Evolutionary conservation across 177 flowering plant species (phyloP), one percentile per base, ranked within the genome.

Genomic region (Vitis hybrid): DNA sequence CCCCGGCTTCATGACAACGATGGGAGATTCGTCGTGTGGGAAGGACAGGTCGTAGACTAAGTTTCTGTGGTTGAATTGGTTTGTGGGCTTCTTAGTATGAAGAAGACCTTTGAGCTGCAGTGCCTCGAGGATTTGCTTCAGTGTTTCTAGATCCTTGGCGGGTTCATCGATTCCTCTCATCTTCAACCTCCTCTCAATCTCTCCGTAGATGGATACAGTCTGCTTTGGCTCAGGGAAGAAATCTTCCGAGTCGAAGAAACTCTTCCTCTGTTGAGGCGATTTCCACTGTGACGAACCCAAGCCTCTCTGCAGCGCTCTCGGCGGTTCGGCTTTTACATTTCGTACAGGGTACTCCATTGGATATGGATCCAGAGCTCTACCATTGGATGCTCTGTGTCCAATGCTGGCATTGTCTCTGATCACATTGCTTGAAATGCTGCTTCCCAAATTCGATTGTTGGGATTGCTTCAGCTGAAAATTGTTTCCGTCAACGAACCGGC

Each of bases 111-210:
- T 93, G 67, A 94, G 89, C 56, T 90, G 99, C 77, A 93, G 67
- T 61, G 94, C 97, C 50, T 91, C 97, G 27, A 94, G 90, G 70
- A 92, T 90, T 72, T 92, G 95, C 81, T 87, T 94, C 71, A 91
- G 74, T 0, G 99, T 86, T 35, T 91, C 97, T 19, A 91, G 82
- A 90, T 93, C 97, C 52, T 78, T 86, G 0, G 84, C 81, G 2
- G 89, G 87, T 60, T 90, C 97, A 12, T 92, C 92, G 67, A 89
- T 88, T 52, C 97, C 94, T 78, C 92, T 80, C 90, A 90, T 80
- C 74, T 65, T 91, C 71, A 92, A 74, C 72, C 90, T 79, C 83
- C 76, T 88, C 76, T 91, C 97, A 30, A 88, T 84, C 81, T 91
- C 97, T 6, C 90, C 92, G 71, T 84, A 87, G 11, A 85, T 62